A percentile compares a stretch with the other conserved stretches of the same genome.
These are phyloP conservation scores for Mycena haematopus DNA, from an alignment of 768 basidiomycete species.

Conservation along the genomic window DNA sequence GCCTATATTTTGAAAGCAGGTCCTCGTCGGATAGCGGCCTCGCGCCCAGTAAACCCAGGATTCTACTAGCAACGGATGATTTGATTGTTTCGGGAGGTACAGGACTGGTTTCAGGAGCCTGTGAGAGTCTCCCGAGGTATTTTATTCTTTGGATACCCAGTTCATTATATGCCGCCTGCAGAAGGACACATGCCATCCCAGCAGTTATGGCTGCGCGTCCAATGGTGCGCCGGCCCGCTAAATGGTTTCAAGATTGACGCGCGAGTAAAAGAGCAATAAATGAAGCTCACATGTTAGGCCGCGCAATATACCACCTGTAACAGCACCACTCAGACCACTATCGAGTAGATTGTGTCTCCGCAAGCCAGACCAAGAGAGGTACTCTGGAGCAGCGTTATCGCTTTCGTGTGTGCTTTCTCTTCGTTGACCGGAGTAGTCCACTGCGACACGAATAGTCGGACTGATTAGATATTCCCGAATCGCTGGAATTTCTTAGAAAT, in stretches of 20 bases:
- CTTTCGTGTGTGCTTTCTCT: slow-evolving; percentile 35
- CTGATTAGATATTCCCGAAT: slow-evolving; percentile 78
- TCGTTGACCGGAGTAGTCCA: slow-evolving; percentile 55
- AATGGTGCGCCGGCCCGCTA: slow-evolving; percentile 68
- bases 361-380: slow-evolving; percentile 57
- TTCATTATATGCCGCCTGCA: slow-evolving; percentile 79
- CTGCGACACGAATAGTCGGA: slow-evolving; percentile 56
- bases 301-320: slow-evolving; percentile 66
- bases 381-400: slow-evolving; percentile 12
- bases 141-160: slow-evolving; percentile 63
- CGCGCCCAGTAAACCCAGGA: slow-evolving; percentile 57
- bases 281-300: slow-evolving; percentile 60
- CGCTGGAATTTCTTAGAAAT: slow-evolving; percentile 46
- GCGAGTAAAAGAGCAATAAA: neutral
- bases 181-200: slow-evolving; percentile 58
- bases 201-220: slow-evolving; percentile 67
- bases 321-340: slow-evolving; percentile 72
- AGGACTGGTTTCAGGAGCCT: slow-evolving; percentile 11
- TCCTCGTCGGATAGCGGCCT: slow-evolving; percentile 73
- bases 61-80: slow-evolving; percentile 42
- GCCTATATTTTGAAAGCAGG: slow-evolving; percentile 65
- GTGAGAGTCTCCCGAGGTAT: slow-evolving; percentile 44
- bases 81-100: slow-evolving; percentile 4
- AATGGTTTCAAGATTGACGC: neutral
- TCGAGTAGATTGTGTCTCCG: slow-evolving; percentile 70